Evolutionary conservation across 176 grass and related monocot species (phyloP).

Genomic region (Panicum miliaceum): DNA sequence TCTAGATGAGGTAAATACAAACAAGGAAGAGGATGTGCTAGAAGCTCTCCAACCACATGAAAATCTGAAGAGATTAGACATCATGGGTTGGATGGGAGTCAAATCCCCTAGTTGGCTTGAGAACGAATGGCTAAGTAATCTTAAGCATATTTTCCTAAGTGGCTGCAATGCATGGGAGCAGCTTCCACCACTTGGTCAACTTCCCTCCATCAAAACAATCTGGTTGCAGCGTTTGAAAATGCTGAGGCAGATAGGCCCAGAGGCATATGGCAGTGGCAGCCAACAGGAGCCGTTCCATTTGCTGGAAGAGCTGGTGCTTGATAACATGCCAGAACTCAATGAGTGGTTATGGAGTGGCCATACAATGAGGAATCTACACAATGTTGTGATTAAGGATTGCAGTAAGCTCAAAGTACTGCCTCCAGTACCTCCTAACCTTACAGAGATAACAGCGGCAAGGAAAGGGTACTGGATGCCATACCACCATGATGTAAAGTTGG

Average conservation of each 20-base stretch:
- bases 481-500: constrained; percentile 45
- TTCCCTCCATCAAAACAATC: constrained; percentile 54
- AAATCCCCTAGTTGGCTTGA: constrained; percentile 41
- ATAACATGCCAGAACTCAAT: constrained; percentile 53
- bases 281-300: constrained; percentile 27
- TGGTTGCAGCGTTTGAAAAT: constrained; percentile 45
- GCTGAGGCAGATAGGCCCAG: constrained; percentile 43
- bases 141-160: constrained; percentile 46
- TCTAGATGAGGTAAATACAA: constrained; percentile 10
- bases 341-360: constrained; percentile 41
- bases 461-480: constrained; percentile 62
- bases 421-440: constrained; percentile 53
- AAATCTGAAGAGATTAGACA: constrained; percentile 48
- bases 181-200: constrained; percentile 58
- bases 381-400: constrained; percentile 60
- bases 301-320: constrained; percentile 61
- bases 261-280: constrained; percentile 39
- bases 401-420: constrained; percentile 48
- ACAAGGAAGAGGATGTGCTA: constrained; percentile 28
- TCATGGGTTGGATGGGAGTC: constrained; percentile 48
- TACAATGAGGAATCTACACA: constrained; percentile 43
- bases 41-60: constrained; percentile 41
- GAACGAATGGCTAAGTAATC: constrained; percentile 41
- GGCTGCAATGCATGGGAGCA: constrained; percentile 48
- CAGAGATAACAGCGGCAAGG: constrained; percentile 51